These are phyloP conservation scores for Penicillium crystallinum DNA, from an alignment of 495 filamentous ascomycete species.

Conservation along the genomic window DNA sequence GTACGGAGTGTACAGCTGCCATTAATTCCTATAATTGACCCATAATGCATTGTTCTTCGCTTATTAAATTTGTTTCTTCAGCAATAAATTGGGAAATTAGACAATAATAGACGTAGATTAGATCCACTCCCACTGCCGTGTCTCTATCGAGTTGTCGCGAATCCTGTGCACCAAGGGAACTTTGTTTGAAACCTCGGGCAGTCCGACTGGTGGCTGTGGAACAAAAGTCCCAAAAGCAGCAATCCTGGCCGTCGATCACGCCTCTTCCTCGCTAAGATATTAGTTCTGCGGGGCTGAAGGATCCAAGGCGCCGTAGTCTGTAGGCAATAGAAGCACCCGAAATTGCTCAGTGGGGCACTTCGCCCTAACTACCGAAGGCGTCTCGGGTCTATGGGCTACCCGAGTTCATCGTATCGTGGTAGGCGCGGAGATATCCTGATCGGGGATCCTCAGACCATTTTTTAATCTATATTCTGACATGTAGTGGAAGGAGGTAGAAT, in stretches of 20 bases:
- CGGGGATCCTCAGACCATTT: not conserved
- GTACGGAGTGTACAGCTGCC: too few relatives aligned
- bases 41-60: too few relatives aligned
- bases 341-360: not conserved
- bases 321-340: not conserved
- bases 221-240: not conserved
- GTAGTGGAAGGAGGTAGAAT: not conserved
- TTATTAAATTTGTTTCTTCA: too few relatives aligned
- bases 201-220: not conserved
- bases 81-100: too few relatives aligned
- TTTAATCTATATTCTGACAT: not conserved
- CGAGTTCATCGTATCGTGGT: not conserved
- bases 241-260: not conserved
- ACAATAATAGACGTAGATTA: too few relatives aligned
- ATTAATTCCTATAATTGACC: too few relatives aligned
- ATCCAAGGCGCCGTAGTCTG: not conserved
- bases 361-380: not conserved
- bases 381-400: not conserved
- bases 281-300: not conserved
- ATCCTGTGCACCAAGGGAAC: too few relatives aligned
- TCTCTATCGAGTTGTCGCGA: too few relatives aligned
- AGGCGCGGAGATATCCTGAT: not conserved
- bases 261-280: not conserved
- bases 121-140: too few relatives aligned
- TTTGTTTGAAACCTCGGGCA: too few relatives aligned